Percentiles rank a stretch among this genome's conserved stretches.
These are phyloP conservation scores for Parsonsia alboflavescens DNA, from an alignment of 257 asterid species.

Conservation along the genomic window DNA sequence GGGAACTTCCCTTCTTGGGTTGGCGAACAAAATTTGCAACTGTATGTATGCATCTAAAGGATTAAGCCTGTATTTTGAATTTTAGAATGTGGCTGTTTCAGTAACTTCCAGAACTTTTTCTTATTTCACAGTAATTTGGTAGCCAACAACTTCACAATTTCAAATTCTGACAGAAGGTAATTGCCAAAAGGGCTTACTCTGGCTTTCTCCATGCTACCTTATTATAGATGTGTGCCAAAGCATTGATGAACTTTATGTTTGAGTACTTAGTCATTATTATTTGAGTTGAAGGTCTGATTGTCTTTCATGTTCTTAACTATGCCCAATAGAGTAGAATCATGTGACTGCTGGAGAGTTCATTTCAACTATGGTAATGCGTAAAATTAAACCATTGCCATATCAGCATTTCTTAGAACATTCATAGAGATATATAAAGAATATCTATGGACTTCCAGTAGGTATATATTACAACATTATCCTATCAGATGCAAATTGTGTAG, in stretches of 20 bases:
- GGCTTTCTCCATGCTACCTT: neutral
- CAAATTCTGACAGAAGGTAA: conserved; percentile 49
- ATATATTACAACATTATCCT: neutral
- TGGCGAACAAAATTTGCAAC: conserved; percentile 34
- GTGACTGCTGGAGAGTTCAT: neutral
- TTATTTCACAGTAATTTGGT: conserved; percentile 54
- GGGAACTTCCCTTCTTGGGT: conserved; percentile 81
- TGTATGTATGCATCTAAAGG: conserved; percentile 38
- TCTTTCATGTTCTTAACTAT: neutral
- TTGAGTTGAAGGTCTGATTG: neutral
- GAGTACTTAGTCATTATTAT: neutral
- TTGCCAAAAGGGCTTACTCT: neutral
- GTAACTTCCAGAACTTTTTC: conserved; percentile 9
- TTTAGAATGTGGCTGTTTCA: neutral
- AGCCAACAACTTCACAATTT: conserved; percentile 60
- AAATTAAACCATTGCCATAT: neutral
- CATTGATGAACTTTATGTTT: neutral
- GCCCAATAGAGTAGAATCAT: neutral
- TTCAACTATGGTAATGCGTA: neutral
- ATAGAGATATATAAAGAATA: neutral
- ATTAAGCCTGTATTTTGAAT: neutral
- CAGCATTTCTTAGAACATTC: neutral
- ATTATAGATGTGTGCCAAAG: neutral
- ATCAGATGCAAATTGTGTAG: neutral
- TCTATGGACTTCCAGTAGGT: neutral